Percentiles rank a stretch among this genome's conserved stretches.
Evolutionary conservation across 352 stramenopile species (phyloP).

Genomic region (Phytophthora sojae): DNA sequence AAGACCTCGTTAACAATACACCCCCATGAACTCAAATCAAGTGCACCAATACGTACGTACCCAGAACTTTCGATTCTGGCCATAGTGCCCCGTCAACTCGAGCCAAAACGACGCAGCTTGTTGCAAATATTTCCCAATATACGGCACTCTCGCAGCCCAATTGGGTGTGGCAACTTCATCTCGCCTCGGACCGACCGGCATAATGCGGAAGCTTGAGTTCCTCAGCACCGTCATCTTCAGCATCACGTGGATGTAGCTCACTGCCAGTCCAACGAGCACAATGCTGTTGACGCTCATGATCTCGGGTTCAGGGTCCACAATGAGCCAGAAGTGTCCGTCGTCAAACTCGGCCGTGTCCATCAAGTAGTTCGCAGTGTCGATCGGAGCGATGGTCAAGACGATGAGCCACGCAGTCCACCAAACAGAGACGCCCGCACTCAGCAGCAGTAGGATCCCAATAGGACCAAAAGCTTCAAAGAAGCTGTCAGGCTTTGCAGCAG

Average conservation of each 20-base stretch:
- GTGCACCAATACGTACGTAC: background rate
- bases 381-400: slow-evolving; percentile 40
- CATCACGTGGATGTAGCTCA: slow-evolving; percentile 35
- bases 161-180: background rate
- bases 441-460: slow-evolving; percentile 25
- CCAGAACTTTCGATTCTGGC: slow-evolving; percentile 18
- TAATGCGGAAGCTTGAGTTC: slow-evolving; percentile 4
- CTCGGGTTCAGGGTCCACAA: slow-evolving; percentile 21
- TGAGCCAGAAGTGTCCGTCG: slow-evolving; percentile 59
- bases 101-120: slow-evolving; percentile 9
- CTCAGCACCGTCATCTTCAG: slow-evolving; percentile 34
- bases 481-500: background rate
- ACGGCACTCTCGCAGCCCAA: background rate
- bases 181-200: background rate
- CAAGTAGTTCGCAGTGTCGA: slow-evolving; percentile 48
- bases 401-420: slow-evolving; percentile 46
- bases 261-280: slow-evolving; percentile 16
- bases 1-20: background rate
- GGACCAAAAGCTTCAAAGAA: slow-evolving; percentile 32
- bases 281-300: slow-evolving; percentile 21
- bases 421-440: slow-evolving; percentile 26
- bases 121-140: slow-evolving; percentile 23
- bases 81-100: slow-evolving; percentile 18
- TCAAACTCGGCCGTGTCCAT: slow-evolving; percentile 59
- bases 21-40: background rate